Evolutionary conservation across 768 basidiomycete genomes (phyloP).

Genomic region (Harrya chromipes): DNA sequence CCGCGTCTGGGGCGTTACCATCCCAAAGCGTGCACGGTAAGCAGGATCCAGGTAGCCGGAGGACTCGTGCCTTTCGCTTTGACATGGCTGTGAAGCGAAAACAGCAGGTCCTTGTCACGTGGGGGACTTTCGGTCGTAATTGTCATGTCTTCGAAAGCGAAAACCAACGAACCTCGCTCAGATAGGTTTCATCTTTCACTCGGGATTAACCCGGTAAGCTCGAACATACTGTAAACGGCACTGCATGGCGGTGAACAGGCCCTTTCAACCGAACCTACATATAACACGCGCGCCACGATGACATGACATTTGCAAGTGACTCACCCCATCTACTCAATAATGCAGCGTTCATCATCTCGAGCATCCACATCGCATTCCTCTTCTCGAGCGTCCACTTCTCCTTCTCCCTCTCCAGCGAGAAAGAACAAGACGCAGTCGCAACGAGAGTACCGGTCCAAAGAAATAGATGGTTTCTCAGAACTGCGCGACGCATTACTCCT

Average conservation of each 20-base stretch:
- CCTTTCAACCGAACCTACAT: not conserved
- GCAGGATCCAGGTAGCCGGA: too few relatives aligned
- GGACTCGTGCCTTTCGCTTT: too few relatives aligned
- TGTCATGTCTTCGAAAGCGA: not conserved
- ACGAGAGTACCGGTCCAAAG: constrained; percentile 29
- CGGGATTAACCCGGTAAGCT: not conserved
- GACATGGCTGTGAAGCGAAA: too few relatives aligned
- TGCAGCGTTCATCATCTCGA: constrained; percentile 16
- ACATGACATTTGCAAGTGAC: not conserved
- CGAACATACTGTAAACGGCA: not conserved
- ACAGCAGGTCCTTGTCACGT: too few relatives aligned
- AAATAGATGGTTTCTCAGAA: constrained; percentile 31
- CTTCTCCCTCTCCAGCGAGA: constrained; percentile 7
- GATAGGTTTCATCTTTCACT: not conserved
- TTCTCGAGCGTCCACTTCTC: constrained; percentile 3
- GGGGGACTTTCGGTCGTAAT: too few relatives aligned
- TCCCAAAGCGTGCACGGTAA: too few relatives aligned
- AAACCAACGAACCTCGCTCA: not conserved
- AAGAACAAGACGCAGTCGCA: constrained; percentile 28
- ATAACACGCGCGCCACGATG: constrained; percentile 14
- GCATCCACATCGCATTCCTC: constrained; percentile 10
- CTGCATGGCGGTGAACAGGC: constrained; percentile 4
- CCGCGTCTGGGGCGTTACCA: too few relatives aligned
- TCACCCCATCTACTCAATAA: constrained; percentile 10
- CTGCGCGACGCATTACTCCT: constrained; percentile 25